phyloP scores from a whole-genome alignment of 2,329 filamentous ascomycete species.

The Diplodia corticola region DNA sequence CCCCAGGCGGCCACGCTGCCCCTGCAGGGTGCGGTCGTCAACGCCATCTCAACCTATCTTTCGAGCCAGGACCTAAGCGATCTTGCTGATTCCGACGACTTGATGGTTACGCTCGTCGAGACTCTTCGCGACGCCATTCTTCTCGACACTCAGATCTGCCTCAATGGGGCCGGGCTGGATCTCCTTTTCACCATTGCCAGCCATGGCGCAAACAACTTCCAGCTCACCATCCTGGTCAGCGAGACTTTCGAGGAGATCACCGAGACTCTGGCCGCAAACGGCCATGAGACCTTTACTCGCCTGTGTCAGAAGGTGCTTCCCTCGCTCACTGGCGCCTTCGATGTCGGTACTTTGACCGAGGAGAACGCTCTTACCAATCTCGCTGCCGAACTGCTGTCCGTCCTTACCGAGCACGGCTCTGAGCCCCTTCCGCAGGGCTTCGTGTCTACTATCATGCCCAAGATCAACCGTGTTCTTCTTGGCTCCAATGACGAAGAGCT shows the following conservation, averaged over 20 bases:
- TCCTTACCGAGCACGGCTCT: constrained; percentile 77
- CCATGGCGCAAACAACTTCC: constrained; percentile 85
- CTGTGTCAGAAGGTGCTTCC: constrained; percentile 86
- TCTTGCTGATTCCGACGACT: constrained; percentile 83
- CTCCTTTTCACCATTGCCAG: constrained; percentile 86
- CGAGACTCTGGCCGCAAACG: constrained; percentile 62
- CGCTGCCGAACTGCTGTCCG: constrained; percentile 79
- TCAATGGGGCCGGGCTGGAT: constrained; percentile 75
- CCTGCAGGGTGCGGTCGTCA: constrained; percentile 62
- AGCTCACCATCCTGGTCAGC: constrained; percentile 81
- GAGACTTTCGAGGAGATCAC: constrained; percentile 93
- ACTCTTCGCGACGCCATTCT: constrained; percentile 80
- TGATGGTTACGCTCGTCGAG: constrained; percentile 86
- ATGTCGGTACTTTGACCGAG: constrained; percentile 80
- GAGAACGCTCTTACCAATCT: constrained; percentile 84
- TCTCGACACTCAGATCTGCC: constrained; percentile 72
- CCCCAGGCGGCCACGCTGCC: constrained; percentile 52
- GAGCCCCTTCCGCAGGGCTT: constrained; percentile 86
- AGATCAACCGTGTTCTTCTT: constrained; percentile 79
- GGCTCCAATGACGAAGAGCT: constrained; percentile 84
- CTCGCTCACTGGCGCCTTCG: constrained; percentile 83
- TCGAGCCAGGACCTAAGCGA: constrained; percentile 78
- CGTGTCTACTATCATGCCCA: constrained; percentile 81
- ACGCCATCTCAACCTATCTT: constrained; percentile 70
- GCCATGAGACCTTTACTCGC: constrained; percentile 68